These are phyloP conservation scores for Aspergillus costaricaensis DNA, from an alignment of 2,329 filamentous ascomycete genomes.

Conservation along the genomic window DNA sequence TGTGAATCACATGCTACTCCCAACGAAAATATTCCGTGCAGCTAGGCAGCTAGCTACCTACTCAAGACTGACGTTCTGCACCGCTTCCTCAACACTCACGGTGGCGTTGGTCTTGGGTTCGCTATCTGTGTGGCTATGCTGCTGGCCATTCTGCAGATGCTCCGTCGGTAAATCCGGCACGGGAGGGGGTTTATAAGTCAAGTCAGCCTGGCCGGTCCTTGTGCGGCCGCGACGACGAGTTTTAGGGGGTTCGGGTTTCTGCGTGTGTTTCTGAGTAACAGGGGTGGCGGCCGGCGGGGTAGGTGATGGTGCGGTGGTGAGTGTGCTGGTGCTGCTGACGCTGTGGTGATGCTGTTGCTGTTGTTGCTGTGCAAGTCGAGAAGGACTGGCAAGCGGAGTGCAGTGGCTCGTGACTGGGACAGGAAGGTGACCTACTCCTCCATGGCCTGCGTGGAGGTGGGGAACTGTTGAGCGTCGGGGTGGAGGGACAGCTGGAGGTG, in stretches of 20 bases:
- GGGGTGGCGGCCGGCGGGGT: neutral
- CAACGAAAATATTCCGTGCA: neutral
- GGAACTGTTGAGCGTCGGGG: conserved; percentile 39
- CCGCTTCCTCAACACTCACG: conserved; percentile 38
- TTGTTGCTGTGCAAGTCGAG: conserved; percentile 6
- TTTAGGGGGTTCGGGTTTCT: conserved; percentile 43
- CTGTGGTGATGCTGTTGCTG: neutral
- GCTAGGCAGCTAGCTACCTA: neutral
- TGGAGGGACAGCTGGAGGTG: conserved; percentile 45
- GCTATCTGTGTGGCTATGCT: neutral
- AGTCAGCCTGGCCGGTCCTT: conserved; percentile 30
- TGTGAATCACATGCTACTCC: neutral
- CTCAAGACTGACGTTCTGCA: conserved; percentile 34
- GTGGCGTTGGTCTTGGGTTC: conserved; percentile 1
- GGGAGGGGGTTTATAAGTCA: conserved; percentile 22
- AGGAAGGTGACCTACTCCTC: neutral
- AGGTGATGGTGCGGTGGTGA: conserved; percentile 2
- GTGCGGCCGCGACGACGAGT: conserved; percentile 44
- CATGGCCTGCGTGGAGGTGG: conserved; percentile 12
- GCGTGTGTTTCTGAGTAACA: conserved; percentile 27
- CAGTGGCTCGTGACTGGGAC: conserved; percentile 27
- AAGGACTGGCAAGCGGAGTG: conserved; percentile 25
- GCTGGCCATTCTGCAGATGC: neutral
- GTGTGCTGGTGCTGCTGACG: neutral
- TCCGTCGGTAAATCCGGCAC: conserved; percentile 14